Evolutionary conservation across 1,139 yeast genomes (phyloP), one percentile per base, ranked within the genome.

Genomic region (Scheffersomyces insectosa): DNA sequence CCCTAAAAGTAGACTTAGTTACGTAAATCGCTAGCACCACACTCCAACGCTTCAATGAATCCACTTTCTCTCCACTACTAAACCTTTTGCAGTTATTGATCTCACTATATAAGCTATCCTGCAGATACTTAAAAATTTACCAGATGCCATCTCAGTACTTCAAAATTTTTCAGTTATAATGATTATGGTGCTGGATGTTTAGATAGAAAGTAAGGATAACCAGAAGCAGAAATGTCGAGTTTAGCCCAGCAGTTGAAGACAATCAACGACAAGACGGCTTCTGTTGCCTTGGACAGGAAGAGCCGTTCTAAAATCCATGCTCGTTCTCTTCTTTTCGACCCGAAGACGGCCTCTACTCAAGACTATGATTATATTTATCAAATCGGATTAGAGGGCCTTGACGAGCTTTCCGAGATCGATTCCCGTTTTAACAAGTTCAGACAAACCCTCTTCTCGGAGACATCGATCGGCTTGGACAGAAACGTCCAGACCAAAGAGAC

Each of bases 311-410:
- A 86, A 66, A 70, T 90, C 50, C 99, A 93, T 60, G 83, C 96
- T 23, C 83, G 88, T 37, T 93, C 99, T 39, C 78, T 93, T 55
- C 79, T 93, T 35, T 91, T 86, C 63, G 96, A 89, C 41, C 79
- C 97, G 8, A 83, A 85, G 58, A 83, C 82, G 45, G 99, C 99
- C 23, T 88, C 96, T 9, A 79, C 91, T 32, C 99, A 95, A 69
- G 99, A 95, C 63, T 90, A 81, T 59, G 97, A 90, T 57, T 75
- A 85, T 42, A 82, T 93, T 48, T 88, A 78, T 60, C 80, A 83
- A 43, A 79, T 82, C 44, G 87, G 95, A 3, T 56, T 78, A 7
- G 95, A 86, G 48, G 97, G 96, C 0, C 75, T 90, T 41, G 82
- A 81, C 33, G 95, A 88, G 53, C 72, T 93, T 41, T 79, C 78